These are phyloP conservation scores for Saprolegnia parasitica DNA, from an alignment of 352 stramenopile genomes.

Conservation along the genomic window DNA sequence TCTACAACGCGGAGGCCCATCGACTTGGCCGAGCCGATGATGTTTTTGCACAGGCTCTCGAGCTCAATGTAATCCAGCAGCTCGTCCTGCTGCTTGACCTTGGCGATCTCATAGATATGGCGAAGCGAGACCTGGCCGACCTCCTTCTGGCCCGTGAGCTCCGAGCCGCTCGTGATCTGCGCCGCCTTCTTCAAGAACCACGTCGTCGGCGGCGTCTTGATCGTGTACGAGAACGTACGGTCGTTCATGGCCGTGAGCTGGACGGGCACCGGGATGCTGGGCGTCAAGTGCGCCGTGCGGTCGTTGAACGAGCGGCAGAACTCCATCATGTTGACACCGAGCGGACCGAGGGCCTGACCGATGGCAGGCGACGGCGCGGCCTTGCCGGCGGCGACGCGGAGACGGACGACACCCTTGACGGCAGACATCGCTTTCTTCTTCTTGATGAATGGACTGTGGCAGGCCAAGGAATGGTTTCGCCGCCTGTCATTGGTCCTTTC, in stretches of 20 bases:
- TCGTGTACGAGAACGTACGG: conserved; percentile 95
- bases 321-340: conserved; percentile 99
- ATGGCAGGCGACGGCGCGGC: conserved; percentile 83
- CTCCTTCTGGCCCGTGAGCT: conserved; percentile 64
- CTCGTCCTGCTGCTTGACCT: conserved; percentile 95
- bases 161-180: conserved; percentile 73
- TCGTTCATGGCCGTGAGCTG: conserved; percentile 91
- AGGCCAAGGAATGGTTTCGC: conserved; percentile 5
- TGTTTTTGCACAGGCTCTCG: conserved; percentile 87
- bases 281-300: conserved; percentile 85
- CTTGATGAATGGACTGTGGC: conserved; percentile 15
- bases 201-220: conserved; percentile 92
- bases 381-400: conserved; percentile 82
- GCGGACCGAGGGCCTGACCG: conserved; percentile 90
- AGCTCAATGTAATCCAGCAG: conserved; percentile 91
- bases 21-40: conserved; percentile 90
- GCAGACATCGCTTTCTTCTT: conserved; percentile 33
- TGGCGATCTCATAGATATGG: conserved; percentile 97
- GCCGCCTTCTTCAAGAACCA: conserved; percentile 93
- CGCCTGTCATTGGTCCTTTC: conserved; percentile 4
- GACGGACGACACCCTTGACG: conserved; percentile 79
- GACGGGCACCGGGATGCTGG: conserved; percentile 91
- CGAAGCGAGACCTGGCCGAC: conserved; percentile 88
- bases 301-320: conserved; percentile 99
- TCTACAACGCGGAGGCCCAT: conserved; percentile 87